Percentiles rank a stretch among this genome's conserved stretches.
Conservation (phyloP, 2,329 filamentous ascomycete genomes). For the Pseudocercospora cruenta region DNA sequence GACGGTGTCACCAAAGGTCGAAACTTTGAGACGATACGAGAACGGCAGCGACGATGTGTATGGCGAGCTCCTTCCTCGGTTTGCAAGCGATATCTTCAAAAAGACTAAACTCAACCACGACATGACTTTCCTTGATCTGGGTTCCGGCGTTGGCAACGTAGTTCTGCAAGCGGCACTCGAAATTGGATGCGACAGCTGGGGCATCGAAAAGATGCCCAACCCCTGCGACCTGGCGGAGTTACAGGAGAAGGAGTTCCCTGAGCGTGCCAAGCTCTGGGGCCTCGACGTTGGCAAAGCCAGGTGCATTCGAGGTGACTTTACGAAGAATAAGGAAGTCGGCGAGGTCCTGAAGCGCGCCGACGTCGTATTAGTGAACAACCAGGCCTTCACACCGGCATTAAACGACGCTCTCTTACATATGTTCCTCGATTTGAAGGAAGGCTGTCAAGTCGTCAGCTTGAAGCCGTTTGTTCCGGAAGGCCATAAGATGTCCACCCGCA, state of each 20-base stretch:
- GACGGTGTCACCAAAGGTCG: slow-evolving; percentile 86
- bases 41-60: slow-evolving; percentile 93
- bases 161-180: slow-evolving; percentile 92
- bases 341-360: slow-evolving; percentile 80
- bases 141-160: slow-evolving; percentile 94
- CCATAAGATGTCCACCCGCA: slow-evolving; percentile 73
- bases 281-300: slow-evolving; percentile 77
- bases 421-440: slow-evolving; percentile 90
- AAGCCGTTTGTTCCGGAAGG: slow-evolving; percentile 86
- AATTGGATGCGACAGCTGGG: slow-evolving; percentile 91
- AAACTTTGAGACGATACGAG: slow-evolving; percentile 80
- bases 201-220: slow-evolving; percentile 94
- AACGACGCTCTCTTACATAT: slow-evolving; percentile 85
- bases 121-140: slow-evolving; percentile 90
- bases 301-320: slow-evolving; percentile 82
- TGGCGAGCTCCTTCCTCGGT: slow-evolving; percentile 84
- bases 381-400: slow-evolving; percentile 85
- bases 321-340: slow-evolving; percentile 70
- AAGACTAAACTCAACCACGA: slow-evolving; percentile 77
- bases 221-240: slow-evolving; percentile 79
- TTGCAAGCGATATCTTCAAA: slow-evolving; percentile 80
- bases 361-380: slow-evolving; percentile 97
- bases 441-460: slow-evolving; percentile 86
- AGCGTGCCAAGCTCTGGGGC: slow-evolving; percentile 89
- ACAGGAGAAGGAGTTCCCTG: slow-evolving; percentile 80